Evolutionary conservation across 1,284 basidiomycete genomes (phyloP), one percentile per base, ranked within the genome.

Genomic region (Naganishia liquefaciens): DNA sequence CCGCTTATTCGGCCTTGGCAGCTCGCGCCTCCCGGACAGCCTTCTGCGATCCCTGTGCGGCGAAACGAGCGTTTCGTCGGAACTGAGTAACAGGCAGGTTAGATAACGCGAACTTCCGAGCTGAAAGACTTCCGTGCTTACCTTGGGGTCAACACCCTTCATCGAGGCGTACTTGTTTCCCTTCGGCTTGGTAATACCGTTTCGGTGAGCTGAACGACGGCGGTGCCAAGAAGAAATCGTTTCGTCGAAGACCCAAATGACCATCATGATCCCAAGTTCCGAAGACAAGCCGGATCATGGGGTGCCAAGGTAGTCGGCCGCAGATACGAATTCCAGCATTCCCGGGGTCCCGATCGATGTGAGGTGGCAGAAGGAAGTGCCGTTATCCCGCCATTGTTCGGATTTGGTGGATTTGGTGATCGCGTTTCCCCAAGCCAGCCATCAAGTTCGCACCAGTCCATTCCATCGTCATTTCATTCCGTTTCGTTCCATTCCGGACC

Each of bases 161-260:
- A 92, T 79, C 65, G 91, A 94, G 70, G 88, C 86, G 77, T 90
- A 88, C 77, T 88, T 82, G 80, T 87, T 84, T 70, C 86, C 85
- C 80, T 84, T 82, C 65, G 90, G 88, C 80, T 83, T 86, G 82
- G 88, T 91, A 84, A 95, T 94, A 79, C 93, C 95, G 84, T 99
- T 99, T 72, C 90, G 87, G 86, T 99, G 95, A 75, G 95, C 93
- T 86, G 93, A 93, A 80, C 85, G 85, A 84, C 75, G 89, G 73
- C 69, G 67, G 66, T 72, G 33, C 33, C 33, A 13, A 13, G 33
- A 37, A 37, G 33, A 37, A 37, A 37, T 37, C 13, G 33, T 37
- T 37, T 37, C 13, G 33, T 2, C 10, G 33, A 37, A 46, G 39
- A 33, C 51, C 43, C 66, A 66, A 52, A 23, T 52, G 4, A n/a